Evolutionary conservation across 495 filamentous ascomycete genomes (phyloP), one percentile per base, ranked within the genome.

Genomic region (Hypoxylon subgilvum): DNA sequence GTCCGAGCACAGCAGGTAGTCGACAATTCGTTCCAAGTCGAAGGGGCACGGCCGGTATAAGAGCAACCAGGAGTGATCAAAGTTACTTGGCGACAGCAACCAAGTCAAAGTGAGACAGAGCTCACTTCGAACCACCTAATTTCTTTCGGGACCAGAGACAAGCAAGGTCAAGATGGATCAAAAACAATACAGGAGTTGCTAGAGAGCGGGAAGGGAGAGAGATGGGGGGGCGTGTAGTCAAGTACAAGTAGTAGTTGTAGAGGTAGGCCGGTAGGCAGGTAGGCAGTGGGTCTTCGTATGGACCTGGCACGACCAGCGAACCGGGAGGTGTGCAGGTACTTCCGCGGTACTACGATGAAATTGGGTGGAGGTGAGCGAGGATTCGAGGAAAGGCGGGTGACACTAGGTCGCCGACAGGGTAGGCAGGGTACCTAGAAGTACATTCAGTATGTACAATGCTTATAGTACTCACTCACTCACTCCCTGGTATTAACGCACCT

Each of bases 171-270:
- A 46, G 67, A 68, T 68, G 68, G 61, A 72, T 58, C 67, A 69
- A 66, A 64, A 67, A 52, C 52, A 58, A 63, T 55, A 63, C 65
- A 66, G 58, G 66, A 69, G 58, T 52, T 63, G 60, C 66, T 67
- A 43, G 66, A 65, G 62, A 71, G 59, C 60, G 57, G 64, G 53
- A 73, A 66, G 70, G 66, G 60, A 67, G 69, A 66, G 67, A 51
- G 61, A 59, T 54, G 61, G 68, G 62, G 72, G 54, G 69, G 52
- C 68, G 65, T 61, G 61, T 67, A 57, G 60, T 55, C 39, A 57
- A 57, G 53, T 65, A 74, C 61, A 62, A 54, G 65, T 67, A 59
- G 54, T 30, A 16, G 52, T 41, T 17, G 34, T 9, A 2, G 13
- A 35, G 31, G 31, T 35, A 35, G n/a, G n/a, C n/a, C n/a, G n/a